phyloP scores from a whole-genome alignment of 805 yeast genomes.

The Monosporozyma unispora region DNA sequence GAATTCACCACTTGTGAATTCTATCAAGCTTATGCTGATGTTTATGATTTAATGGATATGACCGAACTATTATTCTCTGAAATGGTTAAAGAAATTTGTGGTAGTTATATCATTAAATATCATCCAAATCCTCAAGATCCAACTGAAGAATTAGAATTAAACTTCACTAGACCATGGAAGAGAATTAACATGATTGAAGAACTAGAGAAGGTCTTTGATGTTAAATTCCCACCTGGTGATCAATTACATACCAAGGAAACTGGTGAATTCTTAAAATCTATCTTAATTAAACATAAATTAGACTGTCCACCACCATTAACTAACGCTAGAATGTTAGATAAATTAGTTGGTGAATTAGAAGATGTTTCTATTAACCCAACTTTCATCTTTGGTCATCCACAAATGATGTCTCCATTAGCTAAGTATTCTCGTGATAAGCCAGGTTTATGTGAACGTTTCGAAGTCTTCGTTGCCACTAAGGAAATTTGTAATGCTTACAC shows the following conservation, averaged over 20 bases:
- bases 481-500: conserved; percentile 98
- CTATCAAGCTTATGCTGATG: conserved; percentile 96
- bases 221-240: conserved; percentile 92
- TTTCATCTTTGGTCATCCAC: conserved; percentile 97
- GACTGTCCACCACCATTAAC: conserved; percentile 90
- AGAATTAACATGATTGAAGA: conserved; percentile 96
- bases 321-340: conserved; percentile 97
- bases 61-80: conserved; percentile 90
- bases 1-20: conserved; percentile 99
- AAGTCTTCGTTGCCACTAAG: conserved; percentile 96
- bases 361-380: conserved; percentile 94
- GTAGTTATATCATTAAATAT: conserved; percentile 73
- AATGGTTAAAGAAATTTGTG: conserved; percentile 94
- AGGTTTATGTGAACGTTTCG: conserved; percentile 96
- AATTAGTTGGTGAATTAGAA: conserved; percentile 93
- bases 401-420: conserved; percentile 99
- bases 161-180: conserved; percentile 97
- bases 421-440: conserved; percentile 87
- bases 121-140: conserved; percentile 96
- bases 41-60: conserved; percentile 85
- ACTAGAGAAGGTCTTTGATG: conserved; percentile 75
- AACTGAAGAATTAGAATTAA: conserved; percentile 65
- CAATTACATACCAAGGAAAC: conserved; percentile 91
- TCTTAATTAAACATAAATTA: conserved; percentile 68
- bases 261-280: conserved; percentile 75